These are phyloP conservation scores for Phytophthora hybrid DNA, from an alignment of 352 stramenopile genomes.

Conservation along the genomic window DNA sequence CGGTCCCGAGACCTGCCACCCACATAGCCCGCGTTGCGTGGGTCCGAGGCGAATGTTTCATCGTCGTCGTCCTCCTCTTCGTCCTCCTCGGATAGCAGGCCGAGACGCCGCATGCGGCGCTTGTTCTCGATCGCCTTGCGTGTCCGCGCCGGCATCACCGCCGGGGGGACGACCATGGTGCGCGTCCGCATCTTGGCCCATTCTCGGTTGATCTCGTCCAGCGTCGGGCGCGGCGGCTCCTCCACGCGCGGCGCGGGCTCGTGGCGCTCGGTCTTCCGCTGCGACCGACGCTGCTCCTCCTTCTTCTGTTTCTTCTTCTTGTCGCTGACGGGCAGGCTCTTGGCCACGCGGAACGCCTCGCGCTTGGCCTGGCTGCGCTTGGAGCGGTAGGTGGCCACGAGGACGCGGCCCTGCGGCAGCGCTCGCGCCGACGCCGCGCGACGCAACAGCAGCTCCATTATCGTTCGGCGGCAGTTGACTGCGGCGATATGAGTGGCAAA, in stretches of 20 bases:
- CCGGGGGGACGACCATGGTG: slow-evolving; percentile 42
- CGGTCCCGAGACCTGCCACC: slow-evolving; percentile 16
- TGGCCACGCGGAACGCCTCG: slow-evolving; percentile 22
- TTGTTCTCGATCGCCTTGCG: slow-evolving; percentile 69
- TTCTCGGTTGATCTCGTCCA: slow-evolving; percentile 52
- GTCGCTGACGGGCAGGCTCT: slow-evolving; percentile 1
- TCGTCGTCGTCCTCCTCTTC: slow-evolving; percentile 38
- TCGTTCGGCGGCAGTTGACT: slow-evolving; percentile 10
- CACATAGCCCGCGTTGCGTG: slow-evolving; percentile 39
- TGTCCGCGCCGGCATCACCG: slow-evolving; percentile 46
- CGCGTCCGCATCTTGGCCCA: slow-evolving; percentile 57
- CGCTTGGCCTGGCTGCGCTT: slow-evolving; percentile 61
- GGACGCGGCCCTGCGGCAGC: slow-evolving; percentile 28
- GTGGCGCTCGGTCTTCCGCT: slow-evolving; percentile 16
- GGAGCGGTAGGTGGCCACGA: slow-evolving; percentile 60
- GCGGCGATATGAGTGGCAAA: slow-evolving; percentile 22
- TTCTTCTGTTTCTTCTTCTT: slow-evolving; percentile 26
- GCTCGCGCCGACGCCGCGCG: slow-evolving; percentile 21
- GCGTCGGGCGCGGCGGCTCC: slow-evolving; percentile 29
- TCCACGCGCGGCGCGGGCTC: slow-evolving; percentile 17
- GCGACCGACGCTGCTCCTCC: slow-evolving; percentile 22
- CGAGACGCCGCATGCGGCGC: slow-evolving; percentile 64
- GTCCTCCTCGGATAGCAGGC: slow-evolving; percentile 56
- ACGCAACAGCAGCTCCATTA: slow-evolving; percentile 56
- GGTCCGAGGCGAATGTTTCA: slow-evolving; percentile 15